phyloP scores from a whole-genome alignment of 176 grass and related monocot species.

The Juncus inflexus region DNA sequence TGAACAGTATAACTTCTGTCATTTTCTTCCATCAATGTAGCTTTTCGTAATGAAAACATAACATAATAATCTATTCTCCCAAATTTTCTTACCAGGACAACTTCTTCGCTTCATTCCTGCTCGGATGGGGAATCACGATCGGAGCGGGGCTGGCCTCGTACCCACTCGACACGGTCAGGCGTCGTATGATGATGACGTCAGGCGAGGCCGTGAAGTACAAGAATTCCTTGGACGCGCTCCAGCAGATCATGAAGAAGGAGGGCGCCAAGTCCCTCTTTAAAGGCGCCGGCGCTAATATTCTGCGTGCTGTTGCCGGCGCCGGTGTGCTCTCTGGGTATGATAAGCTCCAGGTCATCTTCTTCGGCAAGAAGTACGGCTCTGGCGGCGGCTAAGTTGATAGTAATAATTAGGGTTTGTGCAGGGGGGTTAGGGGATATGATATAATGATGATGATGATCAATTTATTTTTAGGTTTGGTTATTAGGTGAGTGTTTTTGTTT shows the following conservation, averaged over 20 bases:
- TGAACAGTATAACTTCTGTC: not conserved
- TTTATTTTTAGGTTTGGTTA: conserved; percentile 22
- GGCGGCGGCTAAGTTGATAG: conserved; percentile 34
- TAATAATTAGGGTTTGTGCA: no score
- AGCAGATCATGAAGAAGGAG: conserved; percentile 53
- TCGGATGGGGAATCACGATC: conserved; percentile 56
- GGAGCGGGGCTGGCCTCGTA: conserved; percentile 59
- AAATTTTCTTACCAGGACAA: conserved; percentile 36
- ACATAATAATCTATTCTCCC: not conserved
- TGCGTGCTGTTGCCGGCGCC: conserved; percentile 53
- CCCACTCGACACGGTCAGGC: conserved; percentile 54
- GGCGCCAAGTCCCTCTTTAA: conserved; percentile 53
- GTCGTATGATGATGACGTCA: conserved; percentile 69
- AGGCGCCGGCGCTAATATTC: conserved; percentile 56
- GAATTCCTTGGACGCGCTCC: conserved; percentile 45
- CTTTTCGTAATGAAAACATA: not conserved
- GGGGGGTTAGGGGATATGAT: not conserved
- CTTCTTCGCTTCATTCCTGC: conserved; percentile 52
- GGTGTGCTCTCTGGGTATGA: conserved; percentile 58
- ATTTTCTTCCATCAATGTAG: not conserved
- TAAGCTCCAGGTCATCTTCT: conserved; percentile 48
- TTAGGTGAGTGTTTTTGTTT: conserved; percentile 7
- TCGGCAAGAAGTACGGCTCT: conserved; percentile 62
- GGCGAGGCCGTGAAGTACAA: conserved; percentile 66
- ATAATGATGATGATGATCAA: conserved; percentile 29